phyloP scores from a whole-genome alignment of 2,329 filamentous ascomycete species.

The Sclerotinia nivalis region DNA sequence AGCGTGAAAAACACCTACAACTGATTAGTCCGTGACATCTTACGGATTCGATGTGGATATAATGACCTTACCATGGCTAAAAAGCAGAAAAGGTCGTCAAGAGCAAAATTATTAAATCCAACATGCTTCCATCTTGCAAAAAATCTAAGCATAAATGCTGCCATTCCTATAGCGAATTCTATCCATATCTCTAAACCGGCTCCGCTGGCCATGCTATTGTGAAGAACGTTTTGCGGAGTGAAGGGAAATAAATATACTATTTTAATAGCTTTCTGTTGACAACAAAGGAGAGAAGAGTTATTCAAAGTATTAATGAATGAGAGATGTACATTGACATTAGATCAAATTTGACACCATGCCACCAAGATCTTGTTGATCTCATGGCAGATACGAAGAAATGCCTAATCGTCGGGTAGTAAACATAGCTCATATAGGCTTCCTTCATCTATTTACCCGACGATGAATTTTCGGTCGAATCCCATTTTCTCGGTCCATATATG shows the following conservation, averaged over 20 bases:
- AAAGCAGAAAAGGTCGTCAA: not conserved
- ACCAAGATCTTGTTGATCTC: not conserved
- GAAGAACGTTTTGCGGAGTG: not conserved
- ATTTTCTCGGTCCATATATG: not conserved
- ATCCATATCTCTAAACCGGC: not conserved
- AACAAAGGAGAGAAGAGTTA: not conserved
- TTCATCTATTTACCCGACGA: not conserved
- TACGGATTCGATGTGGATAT: not conserved
- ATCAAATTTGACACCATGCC: not conserved
- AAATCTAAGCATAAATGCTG: not conserved
- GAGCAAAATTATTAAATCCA: slow-evolving; percentile 6
- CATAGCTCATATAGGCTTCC: not conserved
- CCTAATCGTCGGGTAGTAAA: not conserved
- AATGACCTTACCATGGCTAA: not conserved
- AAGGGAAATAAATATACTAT: too few relatives aligned
- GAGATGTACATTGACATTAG: not conserved
- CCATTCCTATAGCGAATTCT: not conserved
- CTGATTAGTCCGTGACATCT: not conserved
- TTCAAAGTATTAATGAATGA: not conserved
- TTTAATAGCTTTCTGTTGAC: not conserved
- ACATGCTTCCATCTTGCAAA: slow-evolving; percentile 10
- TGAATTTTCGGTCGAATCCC: not conserved
- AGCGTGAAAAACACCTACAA: not conserved
- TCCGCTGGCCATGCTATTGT: not conserved
- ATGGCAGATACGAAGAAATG: slow-evolving; percentile 2